Evolutionary conservation across 371 early-diverging fungal species (phyloP), one percentile per base, ranked within the genome.

Genomic region (Mortierella sp.): DNA sequence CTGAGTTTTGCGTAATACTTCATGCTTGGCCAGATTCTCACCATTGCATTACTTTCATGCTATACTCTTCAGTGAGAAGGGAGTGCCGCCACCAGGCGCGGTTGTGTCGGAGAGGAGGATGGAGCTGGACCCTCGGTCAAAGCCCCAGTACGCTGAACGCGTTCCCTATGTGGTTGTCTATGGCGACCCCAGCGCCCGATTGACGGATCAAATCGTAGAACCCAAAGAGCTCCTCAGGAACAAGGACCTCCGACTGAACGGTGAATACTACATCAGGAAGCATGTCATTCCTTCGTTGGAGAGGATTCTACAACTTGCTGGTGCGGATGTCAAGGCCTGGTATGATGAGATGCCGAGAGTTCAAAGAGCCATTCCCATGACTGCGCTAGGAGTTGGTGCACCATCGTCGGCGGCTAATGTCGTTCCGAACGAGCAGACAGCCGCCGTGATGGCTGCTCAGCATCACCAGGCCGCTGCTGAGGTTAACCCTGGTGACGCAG

Each of bases 101-200:
- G 76, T 91, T 10, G 90, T 98, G 1, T 93, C 94, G 43, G 90
- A 86, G 12, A 86, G 91, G 29, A 87, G 89, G 56, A 96, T 97
- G 93, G 83, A 89, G n/a, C 21, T 75, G 7, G 96, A 97, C 81
- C 89, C 88, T 11, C 89, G 96, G 0, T 89, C 95, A 0, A 96
- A 94, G 77, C 97, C 98, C 1, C 94, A 96, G 75, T 93, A 96
- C 78, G 96, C 96, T 3, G 97, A 98, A 77, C 93, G 98, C 4
- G 96, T 97, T 2, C 97, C 98, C 0, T 97, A 95, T 72, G 92
- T 98, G 1, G 96, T 98, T 0, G 93, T 95, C 0, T 89, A 94
- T 76, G 90, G 92, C 4, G 94, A 93, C 0, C 93, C 94, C 0
- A 90, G 91, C 16, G 90, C 92, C 10, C 90, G 92, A n/a, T 83